Evolutionary conservation across 352 stramenopile species (phyloP), one percentile per base, ranked within the genome.

Genomic region (Aphanomyces astaci): DNA sequence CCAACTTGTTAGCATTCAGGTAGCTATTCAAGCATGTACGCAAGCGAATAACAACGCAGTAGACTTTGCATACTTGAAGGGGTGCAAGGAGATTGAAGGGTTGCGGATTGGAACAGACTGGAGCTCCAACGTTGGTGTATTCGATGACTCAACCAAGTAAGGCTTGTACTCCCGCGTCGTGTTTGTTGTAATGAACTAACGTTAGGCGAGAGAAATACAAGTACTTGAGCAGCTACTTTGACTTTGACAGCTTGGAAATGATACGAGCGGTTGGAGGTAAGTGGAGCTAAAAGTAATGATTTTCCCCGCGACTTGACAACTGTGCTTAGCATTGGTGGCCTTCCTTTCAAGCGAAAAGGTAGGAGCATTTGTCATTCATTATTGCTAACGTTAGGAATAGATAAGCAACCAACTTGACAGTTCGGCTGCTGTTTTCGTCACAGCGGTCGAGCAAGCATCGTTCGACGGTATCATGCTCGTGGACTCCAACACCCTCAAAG

Each of bases 401-500:
- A 89, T 93, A 59, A 84, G 84, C 25, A 91, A 92, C 56, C 86
- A 94, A 56, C 71, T 95, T 22, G 86, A 95, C 25, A 73, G 80
- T 24, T 71, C 73, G 1, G 71, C 80, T 28, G 72, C 73, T 4
- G 70, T 88, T 9, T 88, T 77, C 45, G 74, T 95, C 15, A 78
- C 78, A 43, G 73, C 68, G 3, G 80, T 93, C 30, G 77, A 92
- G 56, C 78, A 80, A 72, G 77, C 91, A 30, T 71, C 80, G 4
- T 74, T 95, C 2, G 78, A 90, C 27, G 86, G 82, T 1, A 82
- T 93, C 49, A 93, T 94, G 85, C 82, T 82, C 63, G 84, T 94
- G 33, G 84, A 95, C 63, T 77, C 78, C 33, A 78, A 72, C 11
- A 86, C 79, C 1, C 77, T 94, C 2, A 75, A 83, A 60, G 87